Conservation (phyloP, 192 early-diverging fungal genomes). For the Pilaira anomala region DNA sequence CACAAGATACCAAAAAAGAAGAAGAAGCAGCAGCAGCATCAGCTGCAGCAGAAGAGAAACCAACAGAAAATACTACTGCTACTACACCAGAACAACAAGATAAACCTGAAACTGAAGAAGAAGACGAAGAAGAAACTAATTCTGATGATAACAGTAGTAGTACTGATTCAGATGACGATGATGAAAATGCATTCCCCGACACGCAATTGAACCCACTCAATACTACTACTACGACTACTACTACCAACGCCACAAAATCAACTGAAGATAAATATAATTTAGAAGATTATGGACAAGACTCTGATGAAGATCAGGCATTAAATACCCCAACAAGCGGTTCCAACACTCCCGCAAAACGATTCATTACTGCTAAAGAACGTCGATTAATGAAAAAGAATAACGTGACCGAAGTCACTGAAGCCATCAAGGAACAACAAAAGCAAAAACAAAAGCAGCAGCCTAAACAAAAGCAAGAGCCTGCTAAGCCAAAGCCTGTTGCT, state of each 20-base stretch:
- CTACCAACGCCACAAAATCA: not conserved
- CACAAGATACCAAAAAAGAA: slow-evolving; percentile 5
- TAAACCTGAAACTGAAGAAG: slow-evolving; percentile 3
- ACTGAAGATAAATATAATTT: slow-evolving; percentile 45
- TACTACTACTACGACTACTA: not conserved
- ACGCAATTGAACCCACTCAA: slow-evolving; percentile 39
- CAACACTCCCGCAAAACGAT: slow-evolving; percentile 25
- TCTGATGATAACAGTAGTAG: slow-evolving; percentile 30
- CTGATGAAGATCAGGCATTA: slow-evolving; percentile 35
- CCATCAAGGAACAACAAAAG: not conserved
- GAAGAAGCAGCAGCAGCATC: slow-evolving; percentile 23
- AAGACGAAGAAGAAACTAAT: slow-evolving; percentile 30
- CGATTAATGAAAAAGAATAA: slow-evolving; percentile 71
- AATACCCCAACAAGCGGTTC: not conserved
- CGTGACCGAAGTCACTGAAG: slow-evolving; percentile 20
- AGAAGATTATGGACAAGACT: slow-evolving; percentile 52
- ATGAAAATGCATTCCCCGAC: slow-evolving; percentile 54
- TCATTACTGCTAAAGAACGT: slow-evolving; percentile 81
- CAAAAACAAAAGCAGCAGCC: slow-evolving; percentile 1
- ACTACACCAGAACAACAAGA: slow-evolving; percentile 10
- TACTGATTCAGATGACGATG: slow-evolving; percentile 33
- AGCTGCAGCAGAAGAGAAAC: slow-evolving; percentile 1
- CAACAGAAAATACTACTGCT: not conserved
- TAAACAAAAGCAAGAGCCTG: slow-evolving; percentile 28
- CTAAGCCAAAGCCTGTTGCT: slow-evolving; percentile 17